Percentiles rank a stretch among this genome's conserved stretches.
Conservation (phyloP, 2,329 filamentous ascomycete species). For the Trichophyton benhamiae region DNA sequence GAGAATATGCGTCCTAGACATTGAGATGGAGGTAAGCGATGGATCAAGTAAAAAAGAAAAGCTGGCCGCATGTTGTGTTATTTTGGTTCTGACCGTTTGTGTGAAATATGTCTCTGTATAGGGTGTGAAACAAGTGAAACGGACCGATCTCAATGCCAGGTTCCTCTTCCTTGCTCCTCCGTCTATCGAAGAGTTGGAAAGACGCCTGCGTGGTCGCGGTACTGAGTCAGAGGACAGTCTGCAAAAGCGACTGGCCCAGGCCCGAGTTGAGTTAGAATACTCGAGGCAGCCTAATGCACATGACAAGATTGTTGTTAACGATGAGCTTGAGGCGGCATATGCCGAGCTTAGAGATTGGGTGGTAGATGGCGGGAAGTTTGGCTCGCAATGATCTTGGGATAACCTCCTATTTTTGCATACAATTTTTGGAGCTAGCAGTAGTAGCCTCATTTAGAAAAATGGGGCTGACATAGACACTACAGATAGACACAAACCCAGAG, state of each 20-base stretch:
- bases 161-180: slow-evolving; percentile 82
- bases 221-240: slow-evolving; percentile 68
- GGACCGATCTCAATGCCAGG: slow-evolving; percentile 58
- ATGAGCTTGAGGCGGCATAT: slow-evolving; percentile 49
- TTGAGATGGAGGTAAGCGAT: slow-evolving; percentile 72
- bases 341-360: slow-evolving; percentile 42
- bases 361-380: slow-evolving; percentile 31
- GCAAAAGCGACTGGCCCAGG: slow-evolving; percentile 56
- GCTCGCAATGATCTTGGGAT: slow-evolving; percentile 7
- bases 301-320: slow-evolving; percentile 55
- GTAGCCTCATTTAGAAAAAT: background rate
- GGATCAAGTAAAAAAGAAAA: background rate
- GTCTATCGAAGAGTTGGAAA: slow-evolving; percentile 59
- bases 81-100: background rate
- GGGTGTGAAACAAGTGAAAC: slow-evolving; percentile 88
- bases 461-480: background rate
- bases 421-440: background rate
- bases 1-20: slow-evolving; percentile 73
- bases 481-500: background rate
- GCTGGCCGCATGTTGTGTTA: background rate
- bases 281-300: slow-evolving; percentile 54
- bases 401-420: background rate
- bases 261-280: slow-evolving; percentile 62
- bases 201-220: slow-evolving; percentile 58
- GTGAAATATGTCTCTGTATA: slow-evolving; percentile 18